Base-by-base conservation (phyloP, 768 basidiomycete genomes). In the Boletus rex-veris region DNA sequence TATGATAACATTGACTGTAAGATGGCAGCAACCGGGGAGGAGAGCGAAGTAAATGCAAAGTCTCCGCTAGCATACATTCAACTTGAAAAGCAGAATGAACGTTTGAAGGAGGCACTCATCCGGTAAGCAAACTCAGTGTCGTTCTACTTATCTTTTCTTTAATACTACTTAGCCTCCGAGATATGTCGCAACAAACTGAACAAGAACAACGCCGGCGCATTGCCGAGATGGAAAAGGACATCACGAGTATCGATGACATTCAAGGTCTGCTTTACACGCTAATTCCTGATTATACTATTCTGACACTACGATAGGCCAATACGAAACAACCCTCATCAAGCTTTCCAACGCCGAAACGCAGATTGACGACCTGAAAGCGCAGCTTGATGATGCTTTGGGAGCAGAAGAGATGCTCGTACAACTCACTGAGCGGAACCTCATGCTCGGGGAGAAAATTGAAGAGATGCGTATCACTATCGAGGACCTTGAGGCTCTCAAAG, bases 401-500 rank as follows among this genome's bases (percentile, higher is more conserved):
- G 94, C 94, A 0, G 96, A 98, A 69, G 97, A 99, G 55, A 89
- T 99, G 81, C 82, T 98, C 14, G 92, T 97, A 19, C 88, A 92
- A 63, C 78, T 99, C 42, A 99, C 96, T 0, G 96, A 97, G 63
- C 84, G 95, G 5, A 98, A 97, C 65, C 79, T 98, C 18, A 81
- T 88, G 72, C 81, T 98, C 43, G 88, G 91, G 55, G 96, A 98
- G 91, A 95, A 94, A 84, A 93, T 98, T 59, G 97, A 98, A 68
- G 94, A 98, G 71, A 95, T 98, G 90, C 83, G 92, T 12, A 86
- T 92, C 50, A 91, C 90, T 0, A 92, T 98, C 50, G 96, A 98
- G 68, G 97, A 99, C 63, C 83, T 98, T 4, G 97, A 99, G 66
- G 84, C 94, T 11, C 81, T 99, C 39, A 91, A 95, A 66, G 97